A percentile compares a stretch with the other conserved stretches of the same genome.
Conservation (phyloP, 345 rosid species). For the Populus nigra region DNA sequence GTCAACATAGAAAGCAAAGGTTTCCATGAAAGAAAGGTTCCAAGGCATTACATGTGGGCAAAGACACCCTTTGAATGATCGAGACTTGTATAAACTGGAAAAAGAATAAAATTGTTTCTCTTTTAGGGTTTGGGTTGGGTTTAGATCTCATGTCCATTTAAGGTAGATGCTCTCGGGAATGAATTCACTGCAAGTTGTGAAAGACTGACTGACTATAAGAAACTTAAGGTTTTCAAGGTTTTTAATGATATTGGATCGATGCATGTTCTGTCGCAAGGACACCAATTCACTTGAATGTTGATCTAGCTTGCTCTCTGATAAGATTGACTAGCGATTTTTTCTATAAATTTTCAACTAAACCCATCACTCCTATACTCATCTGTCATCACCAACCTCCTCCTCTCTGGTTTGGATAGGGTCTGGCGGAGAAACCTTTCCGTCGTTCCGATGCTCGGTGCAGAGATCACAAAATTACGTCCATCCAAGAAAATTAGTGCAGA, state of each 20-base stretch:
- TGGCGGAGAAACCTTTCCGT: neutral
- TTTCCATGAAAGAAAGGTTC: constrained; percentile 64
- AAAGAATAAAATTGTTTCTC: constrained; percentile 6
- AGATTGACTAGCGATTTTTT: too few relatives aligned
- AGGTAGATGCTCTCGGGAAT: constrained; percentile 44
- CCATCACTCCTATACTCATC: neutral
- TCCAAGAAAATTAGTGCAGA: neutral
- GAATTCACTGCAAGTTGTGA: constrained; percentile 20
- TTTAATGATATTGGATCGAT: neutral
- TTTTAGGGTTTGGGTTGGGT: constrained; percentile 19
- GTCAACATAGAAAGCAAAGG: constrained; percentile 59
- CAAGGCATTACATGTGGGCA: constrained; percentile 66
- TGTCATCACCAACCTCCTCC: neutral
- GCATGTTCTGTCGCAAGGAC: neutral
- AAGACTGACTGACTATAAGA: constrained; percentile 6
- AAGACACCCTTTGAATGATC: constrained; percentile 53
- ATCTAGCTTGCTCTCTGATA: neutral
- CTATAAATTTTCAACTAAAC: too few relatives aligned
- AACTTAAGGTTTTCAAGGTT: constrained; percentile 10
- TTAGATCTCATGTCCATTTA: constrained; percentile 21
- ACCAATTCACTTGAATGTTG: neutral
- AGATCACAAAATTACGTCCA: neutral
- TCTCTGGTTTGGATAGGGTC: too few relatives aligned
- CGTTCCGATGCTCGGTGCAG: too few relatives aligned
- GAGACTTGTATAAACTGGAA: neutral